Evolutionary conservation across 2,329 filamentous ascomycete species (phyloP).

Genomic region (Corniculantispora saksenae): DNA sequence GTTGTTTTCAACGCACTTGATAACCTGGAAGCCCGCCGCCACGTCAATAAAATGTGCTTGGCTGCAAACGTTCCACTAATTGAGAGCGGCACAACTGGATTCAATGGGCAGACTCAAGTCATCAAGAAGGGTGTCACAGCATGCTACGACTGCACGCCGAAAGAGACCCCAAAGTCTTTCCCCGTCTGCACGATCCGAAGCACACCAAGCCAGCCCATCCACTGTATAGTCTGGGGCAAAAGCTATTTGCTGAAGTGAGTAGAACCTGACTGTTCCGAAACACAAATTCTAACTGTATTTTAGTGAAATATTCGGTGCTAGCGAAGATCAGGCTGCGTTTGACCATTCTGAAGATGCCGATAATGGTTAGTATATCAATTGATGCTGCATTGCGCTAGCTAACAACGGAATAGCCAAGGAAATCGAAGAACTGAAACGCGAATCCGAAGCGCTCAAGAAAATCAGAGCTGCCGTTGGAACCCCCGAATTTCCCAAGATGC

Average conservation of each 20-base stretch:
- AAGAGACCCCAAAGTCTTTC: slow-evolving; percentile 88
- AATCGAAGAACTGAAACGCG: slow-evolving; percentile 82
- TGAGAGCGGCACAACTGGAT: slow-evolving; percentile 95
- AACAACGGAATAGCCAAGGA: slow-evolving; percentile 59
- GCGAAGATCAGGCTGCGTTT: slow-evolving; percentile 81
- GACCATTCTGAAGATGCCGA: slow-evolving; percentile 80
- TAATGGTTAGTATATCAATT: slow-evolving; percentile 57
- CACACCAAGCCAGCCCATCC: slow-evolving; percentile 93
- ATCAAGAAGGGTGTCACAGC: slow-evolving; percentile 91
- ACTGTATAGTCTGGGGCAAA: slow-evolving; percentile 98
- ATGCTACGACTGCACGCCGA: slow-evolving; percentile 92
- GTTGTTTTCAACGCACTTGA: slow-evolving; percentile 97
- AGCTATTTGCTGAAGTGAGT: slow-evolving; percentile 81
- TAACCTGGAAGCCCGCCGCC: slow-evolving; percentile 88
- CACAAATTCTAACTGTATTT: neutral
- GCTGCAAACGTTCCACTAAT: slow-evolving; percentile 87
- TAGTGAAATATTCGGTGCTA: slow-evolving; percentile 83
- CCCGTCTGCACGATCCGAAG: slow-evolving; percentile 97
- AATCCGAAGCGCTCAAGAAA: slow-evolving; percentile 78
- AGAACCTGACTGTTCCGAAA: neutral
- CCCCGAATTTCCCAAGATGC: slow-evolving; percentile 70
- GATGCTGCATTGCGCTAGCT: slow-evolving; percentile 23
- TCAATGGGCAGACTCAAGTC: slow-evolving; percentile 95
- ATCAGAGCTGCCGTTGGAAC: slow-evolving; percentile 82
- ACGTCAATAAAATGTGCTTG: slow-evolving; percentile 97